Percentiles rank a stretch among this genome's conserved stretches.
These are phyloP conservation scores for Brassica rapa DNA, from an alignment of 345 rosid species.

Conservation along the genomic window DNA sequence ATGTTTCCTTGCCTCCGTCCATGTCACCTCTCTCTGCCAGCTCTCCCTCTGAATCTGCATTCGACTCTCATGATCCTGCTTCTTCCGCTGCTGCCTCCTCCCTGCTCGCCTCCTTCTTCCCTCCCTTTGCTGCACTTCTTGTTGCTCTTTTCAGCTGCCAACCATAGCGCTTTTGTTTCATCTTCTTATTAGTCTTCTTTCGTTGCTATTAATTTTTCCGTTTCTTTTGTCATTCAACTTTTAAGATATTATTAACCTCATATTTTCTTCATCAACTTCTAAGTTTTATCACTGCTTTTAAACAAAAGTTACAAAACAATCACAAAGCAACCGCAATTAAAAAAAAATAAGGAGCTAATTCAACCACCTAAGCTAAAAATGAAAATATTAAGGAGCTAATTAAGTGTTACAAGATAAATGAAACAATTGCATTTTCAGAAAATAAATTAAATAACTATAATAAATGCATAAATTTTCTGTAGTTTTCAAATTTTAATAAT, in stretches of 20 bases:
- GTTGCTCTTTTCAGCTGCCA: conserved; percentile 2
- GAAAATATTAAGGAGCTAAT: no score
- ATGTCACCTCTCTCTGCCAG: conserved; percentile 31
- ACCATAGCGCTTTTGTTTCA: neutral
- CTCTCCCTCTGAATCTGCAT: conserved; percentile 3
- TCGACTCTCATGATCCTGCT: neutral
- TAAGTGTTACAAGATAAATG: neutral
- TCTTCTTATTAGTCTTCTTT: neutral
- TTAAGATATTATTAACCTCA: neutral
- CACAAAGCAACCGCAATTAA: neutral
- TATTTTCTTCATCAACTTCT: neutral
- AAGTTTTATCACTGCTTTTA: neutral
- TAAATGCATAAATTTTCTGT: no score
- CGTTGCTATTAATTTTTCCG: neutral
- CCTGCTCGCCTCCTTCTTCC: neutral
- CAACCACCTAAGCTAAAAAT: no score
- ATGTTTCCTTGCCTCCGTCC: conserved; percentile 34
- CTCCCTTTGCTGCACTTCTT: conserved; percentile 16
- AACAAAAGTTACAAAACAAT: neutral
- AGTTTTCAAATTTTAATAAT: no score
- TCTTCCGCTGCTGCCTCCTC: conserved; percentile 15
- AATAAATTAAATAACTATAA: no score
- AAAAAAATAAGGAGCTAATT: neutral
- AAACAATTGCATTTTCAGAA: neutral
- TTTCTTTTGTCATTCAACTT: conserved; percentile 1